Evolutionary conservation across 208 protist species (phyloP).

Genomic region (Novymonas esmeraldas): DNA sequence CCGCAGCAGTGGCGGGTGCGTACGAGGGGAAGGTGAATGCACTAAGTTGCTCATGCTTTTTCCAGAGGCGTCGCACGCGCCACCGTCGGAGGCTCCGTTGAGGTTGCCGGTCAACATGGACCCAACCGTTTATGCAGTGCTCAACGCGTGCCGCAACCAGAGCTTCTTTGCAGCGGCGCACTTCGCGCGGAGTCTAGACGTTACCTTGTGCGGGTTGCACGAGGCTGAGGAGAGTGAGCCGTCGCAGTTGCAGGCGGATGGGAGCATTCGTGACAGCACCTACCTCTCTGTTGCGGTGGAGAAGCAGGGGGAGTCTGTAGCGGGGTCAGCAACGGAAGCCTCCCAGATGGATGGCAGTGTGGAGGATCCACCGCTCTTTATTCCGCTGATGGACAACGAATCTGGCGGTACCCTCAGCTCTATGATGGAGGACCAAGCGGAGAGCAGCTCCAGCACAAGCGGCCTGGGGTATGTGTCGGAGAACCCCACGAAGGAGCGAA

Average conservation of each 20-base stretch:
- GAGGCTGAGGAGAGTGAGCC: conserved; percentile 1
- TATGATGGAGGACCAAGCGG: conserved; percentile 7
- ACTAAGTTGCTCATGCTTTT: neutral
- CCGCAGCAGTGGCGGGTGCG: no score
- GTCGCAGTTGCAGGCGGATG: neutral
- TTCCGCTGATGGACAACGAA: conserved; percentile 1
- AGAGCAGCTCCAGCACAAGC: conserved; percentile 4
- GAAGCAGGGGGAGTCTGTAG: neutral
- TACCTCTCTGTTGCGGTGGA: neutral
- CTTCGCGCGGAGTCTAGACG: conserved; percentile 10
- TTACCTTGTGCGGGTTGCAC: conserved; percentile 10
- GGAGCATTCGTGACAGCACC: neutral
- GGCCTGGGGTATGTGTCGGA: neutral
- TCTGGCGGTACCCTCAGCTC: neutral
- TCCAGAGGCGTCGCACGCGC: neutral
- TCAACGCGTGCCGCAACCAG: conserved; percentile 20
- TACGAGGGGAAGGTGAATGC: no score
- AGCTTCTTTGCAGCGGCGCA: conserved; percentile 8
- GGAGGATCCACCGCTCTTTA: conserved; percentile 11
- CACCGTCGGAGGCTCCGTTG: neutral
- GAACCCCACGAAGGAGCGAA: neutral
- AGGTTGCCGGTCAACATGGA: conserved; percentile 3
- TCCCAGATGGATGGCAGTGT: neutral
- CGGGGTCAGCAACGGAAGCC: neutral
- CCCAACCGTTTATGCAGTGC: conserved; percentile 14